These are phyloP conservation scores for Hypericum perforatum DNA, from an alignment of 345 rosid species.

Conservation along the genomic window DNA sequence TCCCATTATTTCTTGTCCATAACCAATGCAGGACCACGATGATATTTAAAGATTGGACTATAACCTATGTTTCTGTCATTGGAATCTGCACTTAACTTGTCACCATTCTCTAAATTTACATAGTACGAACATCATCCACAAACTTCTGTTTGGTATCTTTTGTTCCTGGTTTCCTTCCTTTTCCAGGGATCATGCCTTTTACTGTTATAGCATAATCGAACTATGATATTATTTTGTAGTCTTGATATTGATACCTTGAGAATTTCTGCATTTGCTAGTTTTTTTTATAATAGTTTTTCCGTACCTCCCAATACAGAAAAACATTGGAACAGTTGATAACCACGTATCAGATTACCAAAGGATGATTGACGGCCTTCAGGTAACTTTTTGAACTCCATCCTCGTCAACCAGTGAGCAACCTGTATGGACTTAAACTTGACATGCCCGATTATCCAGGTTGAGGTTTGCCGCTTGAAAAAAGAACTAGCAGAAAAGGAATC, in stretches of 20 bases:
- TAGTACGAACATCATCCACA: no score
- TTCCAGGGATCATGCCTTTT: no score
- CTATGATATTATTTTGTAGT: no score
- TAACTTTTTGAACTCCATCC: constrained; percentile 13
- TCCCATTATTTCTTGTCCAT: no score
- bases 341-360: constrained; percentile 91
- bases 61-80: no score
- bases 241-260: not conserved
- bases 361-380: constrained; percentile 97
- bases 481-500: constrained; percentile 85
- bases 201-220: no score
- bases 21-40: no score
- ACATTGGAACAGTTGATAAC: constrained; percentile 77
- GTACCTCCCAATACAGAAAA: constrained; percentile 43
- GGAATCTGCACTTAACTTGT: no score
- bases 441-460: constrained; percentile 36
- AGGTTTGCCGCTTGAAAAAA: constrained; percentile 70
- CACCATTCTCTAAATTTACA: no score
- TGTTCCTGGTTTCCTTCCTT: no score
- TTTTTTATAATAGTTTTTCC: constrained; percentile 3
- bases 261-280: not conserved
- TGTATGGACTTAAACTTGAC: constrained; percentile 2
- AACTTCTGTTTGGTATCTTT: no score
- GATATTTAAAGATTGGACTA: no score
- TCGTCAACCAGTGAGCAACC: not conserved